These are phyloP conservation scores for Penicillium desertorum DNA, from an alignment of 495 filamentous ascomycete genomes.

Conservation along the genomic window DNA sequence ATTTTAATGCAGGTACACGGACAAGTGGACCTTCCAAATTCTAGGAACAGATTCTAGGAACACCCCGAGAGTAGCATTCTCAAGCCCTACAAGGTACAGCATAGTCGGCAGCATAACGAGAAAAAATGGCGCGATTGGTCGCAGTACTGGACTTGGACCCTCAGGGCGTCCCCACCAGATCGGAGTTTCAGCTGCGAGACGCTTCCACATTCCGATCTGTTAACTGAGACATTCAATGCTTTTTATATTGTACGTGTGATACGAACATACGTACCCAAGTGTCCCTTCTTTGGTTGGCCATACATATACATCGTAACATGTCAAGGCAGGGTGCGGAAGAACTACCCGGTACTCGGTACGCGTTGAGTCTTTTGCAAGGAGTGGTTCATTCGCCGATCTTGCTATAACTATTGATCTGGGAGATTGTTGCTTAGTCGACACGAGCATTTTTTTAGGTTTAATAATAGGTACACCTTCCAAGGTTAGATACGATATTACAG, in stretches of 20 bases:
- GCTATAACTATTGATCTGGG: constrained; percentile 9
- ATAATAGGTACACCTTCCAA: background rate
- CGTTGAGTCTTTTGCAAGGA: background rate
- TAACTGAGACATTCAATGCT: background rate
- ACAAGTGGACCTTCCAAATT: constrained; percentile 1
- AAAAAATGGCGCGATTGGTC: constrained; percentile 18
- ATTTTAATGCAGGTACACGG: background rate
- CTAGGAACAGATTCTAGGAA: constrained; percentile 18
- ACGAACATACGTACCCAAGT: background rate
- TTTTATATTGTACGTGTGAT: no score
- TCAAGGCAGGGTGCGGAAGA: background rate
- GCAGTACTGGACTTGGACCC: constrained; percentile 1
- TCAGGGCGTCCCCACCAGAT: constrained; percentile 22
- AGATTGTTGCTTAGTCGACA: constrained; percentile 9
- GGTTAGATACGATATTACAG: background rate
- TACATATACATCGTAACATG: background rate
- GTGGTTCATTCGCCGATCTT: constrained; percentile 12
- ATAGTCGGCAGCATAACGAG: background rate
- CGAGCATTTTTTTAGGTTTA: background rate
- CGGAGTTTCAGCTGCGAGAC: constrained; percentile 20
- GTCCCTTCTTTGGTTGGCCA: background rate
- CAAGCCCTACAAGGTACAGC: background rate
- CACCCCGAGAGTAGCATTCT: constrained; percentile 6
- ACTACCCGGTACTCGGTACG: background rate
- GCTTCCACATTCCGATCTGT: constrained; percentile 11